Base-by-base conservation (phyloP, 2,329 filamentous ascomycete genomes). In the Cordyceps cicadae region DNA sequence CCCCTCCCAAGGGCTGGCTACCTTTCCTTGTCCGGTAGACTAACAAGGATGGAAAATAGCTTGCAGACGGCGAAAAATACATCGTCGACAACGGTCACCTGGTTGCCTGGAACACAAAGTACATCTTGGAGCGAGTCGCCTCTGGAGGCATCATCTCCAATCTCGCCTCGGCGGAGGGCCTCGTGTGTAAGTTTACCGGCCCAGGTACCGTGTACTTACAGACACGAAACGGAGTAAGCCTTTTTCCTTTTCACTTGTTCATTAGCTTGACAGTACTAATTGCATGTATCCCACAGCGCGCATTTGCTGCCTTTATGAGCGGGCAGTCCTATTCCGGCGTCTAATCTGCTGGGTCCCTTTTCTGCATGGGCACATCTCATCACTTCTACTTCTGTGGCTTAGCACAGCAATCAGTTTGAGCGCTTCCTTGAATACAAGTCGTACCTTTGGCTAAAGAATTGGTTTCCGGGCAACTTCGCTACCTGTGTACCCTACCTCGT, bases 91-190 rank as follows among this genome's bases (percentile, higher is more conserved):
- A 96, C 68, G 91, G 91, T 3, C 92, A 97, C 67, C 80, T 97
- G 1, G 92, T 97, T 0, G 93, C 94, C 0, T 99, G 94, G 94
- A 97, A 97, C 71, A 92, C 89, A 70, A 91, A 96, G 70, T 99
- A 97, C 69, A 82, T 90, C 5, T 85, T 99, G 64, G 92, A 97
- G 76, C 87, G 94, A 17, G 88, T 95, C 4, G 87, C 93, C 0
- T 94, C 89, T 3, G 94, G 94, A 2, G 94, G 94, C 43, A 86
- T 99, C 64, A 88, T 99, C n/a, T 93, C 90, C n/a, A 87, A 87
- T 11, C 74, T 96, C 24, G 85, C 87, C 32, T 87, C 90, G 0
- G 88, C 83, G 0, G 94, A 99, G 75, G 94, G 94, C 0, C 77
- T 97, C 41, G 92, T 96, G 4, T 99, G 94, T 79, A 96, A 92